Conservation (phyloP, 768 basidiomycete species). For the Lentinus brumalis region DNA sequence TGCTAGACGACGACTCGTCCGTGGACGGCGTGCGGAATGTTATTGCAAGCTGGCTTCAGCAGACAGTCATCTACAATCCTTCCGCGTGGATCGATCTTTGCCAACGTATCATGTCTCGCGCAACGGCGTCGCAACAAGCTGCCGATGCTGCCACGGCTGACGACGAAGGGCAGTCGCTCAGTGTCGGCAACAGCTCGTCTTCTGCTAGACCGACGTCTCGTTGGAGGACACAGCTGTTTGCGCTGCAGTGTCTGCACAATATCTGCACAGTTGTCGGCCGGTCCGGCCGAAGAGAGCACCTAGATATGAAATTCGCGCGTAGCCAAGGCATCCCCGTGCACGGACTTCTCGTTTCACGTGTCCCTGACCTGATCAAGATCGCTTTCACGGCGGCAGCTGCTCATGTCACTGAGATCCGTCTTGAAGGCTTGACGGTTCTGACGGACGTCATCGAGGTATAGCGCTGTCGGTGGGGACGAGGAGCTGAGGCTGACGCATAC, state of each 20-base stretch:
- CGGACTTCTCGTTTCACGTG: conserved; percentile 77
- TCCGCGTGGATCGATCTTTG: conserved; percentile 98
- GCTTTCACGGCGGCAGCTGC: conserved; percentile 97
- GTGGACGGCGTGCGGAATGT: conserved; percentile 93
- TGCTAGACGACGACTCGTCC: conserved; percentile 93
- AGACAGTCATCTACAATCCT: conserved; percentile 90
- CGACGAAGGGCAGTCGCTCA: conserved; percentile 93
- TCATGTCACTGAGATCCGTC: conserved; percentile 91
- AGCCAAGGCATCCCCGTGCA: conserved; percentile 55
- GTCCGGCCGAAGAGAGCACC: conserved; percentile 79
- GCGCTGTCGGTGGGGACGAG: not conserved
- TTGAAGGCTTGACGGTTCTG: conserved; percentile 88
- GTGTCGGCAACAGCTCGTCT: conserved; percentile 53
- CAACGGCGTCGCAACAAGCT: conserved; percentile 80
- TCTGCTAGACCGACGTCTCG: conserved; percentile 64
- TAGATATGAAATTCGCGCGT: conserved; percentile 75
- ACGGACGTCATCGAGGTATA: conserved; percentile 89
- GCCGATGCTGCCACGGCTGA: conserved; percentile 69
- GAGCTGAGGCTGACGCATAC: not conserved
- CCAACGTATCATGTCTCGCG: conserved; percentile 94
- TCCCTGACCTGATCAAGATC: conserved; percentile 95
- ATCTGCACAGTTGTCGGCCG: conserved; percentile 77
- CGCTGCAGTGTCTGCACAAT: conserved; percentile 87
- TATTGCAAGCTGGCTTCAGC: conserved; percentile 91
- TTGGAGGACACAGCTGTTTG: conserved; percentile 97